Percentiles rank a stretch among this genome's conserved stretches.
Evolutionary conservation across 2,329 filamentous ascomycete genomes (phyloP).

Genomic region (Pseudogymnoascus sp.): DNA sequence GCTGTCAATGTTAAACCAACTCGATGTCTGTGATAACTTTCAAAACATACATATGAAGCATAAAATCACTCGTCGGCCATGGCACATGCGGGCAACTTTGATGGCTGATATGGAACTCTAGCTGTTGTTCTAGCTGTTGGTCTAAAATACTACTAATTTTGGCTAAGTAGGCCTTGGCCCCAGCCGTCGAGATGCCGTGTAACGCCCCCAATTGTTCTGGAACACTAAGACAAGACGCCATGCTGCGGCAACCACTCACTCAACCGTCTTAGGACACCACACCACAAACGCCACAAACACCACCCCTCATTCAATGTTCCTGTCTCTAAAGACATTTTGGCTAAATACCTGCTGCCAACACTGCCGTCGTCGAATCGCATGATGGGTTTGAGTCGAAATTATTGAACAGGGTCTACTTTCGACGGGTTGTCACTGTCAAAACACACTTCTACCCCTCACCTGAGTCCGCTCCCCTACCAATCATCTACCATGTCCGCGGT

Average conservation of each 20-base stretch:
- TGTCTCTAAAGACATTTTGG: neutral
- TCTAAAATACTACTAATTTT: neutral
- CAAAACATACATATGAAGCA: neutral
- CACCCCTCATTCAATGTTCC: neutral
- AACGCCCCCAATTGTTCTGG: neutral
- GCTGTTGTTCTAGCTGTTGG: neutral
- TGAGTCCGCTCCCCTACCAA: neutral
- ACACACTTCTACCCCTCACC: neutral
- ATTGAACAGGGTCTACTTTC: neutral
- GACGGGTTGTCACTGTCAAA: neutral
- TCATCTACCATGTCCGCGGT: neutral
- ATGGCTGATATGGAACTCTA: neutral
- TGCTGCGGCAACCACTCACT: neutral
- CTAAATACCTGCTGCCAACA: neutral
- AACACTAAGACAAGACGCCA: neutral
- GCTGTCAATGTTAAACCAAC: neutral
- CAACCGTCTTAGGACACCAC: neutral
- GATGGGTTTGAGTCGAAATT: neutral
- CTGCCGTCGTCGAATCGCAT: neutral
- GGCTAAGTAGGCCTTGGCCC: neutral
- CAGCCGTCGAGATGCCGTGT: neutral
- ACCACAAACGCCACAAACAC: neutral
- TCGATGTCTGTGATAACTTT: neutral
- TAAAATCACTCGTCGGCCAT: neutral
- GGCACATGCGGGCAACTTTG: neutral